Conservation (phyloP, 305 asterid genomes). For the Fraxinus nigra region DNA sequence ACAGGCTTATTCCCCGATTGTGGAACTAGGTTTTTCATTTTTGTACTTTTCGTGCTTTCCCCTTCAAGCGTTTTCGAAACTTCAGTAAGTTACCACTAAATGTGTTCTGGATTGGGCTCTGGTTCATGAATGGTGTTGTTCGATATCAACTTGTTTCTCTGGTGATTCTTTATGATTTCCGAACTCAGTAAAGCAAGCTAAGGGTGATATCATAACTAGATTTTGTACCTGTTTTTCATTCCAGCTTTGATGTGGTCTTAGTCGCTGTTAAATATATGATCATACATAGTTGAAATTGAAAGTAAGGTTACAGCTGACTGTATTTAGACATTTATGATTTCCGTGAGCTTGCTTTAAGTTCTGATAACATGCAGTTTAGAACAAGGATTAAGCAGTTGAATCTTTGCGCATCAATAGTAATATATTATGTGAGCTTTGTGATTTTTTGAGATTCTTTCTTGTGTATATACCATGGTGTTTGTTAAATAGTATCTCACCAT, state of each 20-base stretch:
- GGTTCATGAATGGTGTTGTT: background rate
- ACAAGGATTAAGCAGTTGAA: background rate
- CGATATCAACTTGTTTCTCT: background rate
- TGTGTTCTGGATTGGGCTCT: background rate
- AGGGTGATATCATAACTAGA: background rate
- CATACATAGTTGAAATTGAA: background rate
- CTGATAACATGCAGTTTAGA: background rate
- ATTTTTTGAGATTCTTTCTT: background rate
- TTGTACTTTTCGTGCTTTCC: background rate
- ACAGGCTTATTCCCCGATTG: background rate
- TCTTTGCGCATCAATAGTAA: background rate
- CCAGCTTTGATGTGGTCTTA: background rate
- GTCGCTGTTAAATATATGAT: background rate
- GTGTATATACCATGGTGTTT: background rate
- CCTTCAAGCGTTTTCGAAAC: background rate
- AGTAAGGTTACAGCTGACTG: background rate
- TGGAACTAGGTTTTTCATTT: background rate
- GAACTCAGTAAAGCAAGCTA: background rate
- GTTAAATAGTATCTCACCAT: background rate
- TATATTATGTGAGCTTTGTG: slow-evolving; percentile 1
- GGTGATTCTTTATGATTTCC: background rate
- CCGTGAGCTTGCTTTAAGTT: background rate
- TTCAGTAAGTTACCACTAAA: background rate
- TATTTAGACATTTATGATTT: background rate
- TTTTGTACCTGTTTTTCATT: background rate